These are phyloP conservation scores for Amniculicola lignicola DNA, from an alignment of 495 filamentous ascomycete genomes.

Conservation along the genomic window DNA sequence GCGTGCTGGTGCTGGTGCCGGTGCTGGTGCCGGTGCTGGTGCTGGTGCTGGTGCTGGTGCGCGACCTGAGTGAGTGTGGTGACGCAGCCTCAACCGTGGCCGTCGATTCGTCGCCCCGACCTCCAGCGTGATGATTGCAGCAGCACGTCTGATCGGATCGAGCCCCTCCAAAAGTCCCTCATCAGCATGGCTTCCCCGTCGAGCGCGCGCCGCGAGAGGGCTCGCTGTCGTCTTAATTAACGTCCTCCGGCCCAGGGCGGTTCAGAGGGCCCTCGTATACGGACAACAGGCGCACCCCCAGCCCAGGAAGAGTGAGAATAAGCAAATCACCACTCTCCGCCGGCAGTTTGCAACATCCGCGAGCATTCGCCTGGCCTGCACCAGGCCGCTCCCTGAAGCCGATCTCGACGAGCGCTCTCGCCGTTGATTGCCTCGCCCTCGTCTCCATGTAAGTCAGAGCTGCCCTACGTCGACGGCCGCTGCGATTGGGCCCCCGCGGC, in stretches of 20 bases:
- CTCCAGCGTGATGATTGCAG: neutral
- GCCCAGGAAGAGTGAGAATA: neutral
- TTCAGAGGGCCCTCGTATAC: constrained; percentile 15
- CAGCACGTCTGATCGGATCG: neutral
- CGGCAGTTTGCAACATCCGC: constrained; percentile 1
- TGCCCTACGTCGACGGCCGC: constrained; percentile 2
- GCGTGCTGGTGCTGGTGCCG: neutral
- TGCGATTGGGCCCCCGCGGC: constrained; percentile 18
- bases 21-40: neutral
- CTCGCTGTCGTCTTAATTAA: no score
- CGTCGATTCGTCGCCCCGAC: neutral
- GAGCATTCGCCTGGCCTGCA: neutral
- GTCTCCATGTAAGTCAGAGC: constrained; percentile 12
- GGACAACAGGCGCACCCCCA: neutral
- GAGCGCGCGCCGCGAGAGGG: no score
- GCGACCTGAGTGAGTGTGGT: constrained; percentile 1
- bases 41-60: neutral
- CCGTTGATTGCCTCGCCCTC: neutral
- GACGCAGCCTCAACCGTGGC: constrained; percentile 19
- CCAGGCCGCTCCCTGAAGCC: constrained; percentile 2
- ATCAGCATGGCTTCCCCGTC: no score
- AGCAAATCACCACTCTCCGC: constrained; percentile 9
- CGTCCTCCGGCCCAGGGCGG: neutral
- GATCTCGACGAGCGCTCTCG: no score
- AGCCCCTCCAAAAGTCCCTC: neutral